Evolutionary conservation across 2,329 filamentous ascomycete species (phyloP).

Genomic region (Aureobasidium sp.): DNA sequence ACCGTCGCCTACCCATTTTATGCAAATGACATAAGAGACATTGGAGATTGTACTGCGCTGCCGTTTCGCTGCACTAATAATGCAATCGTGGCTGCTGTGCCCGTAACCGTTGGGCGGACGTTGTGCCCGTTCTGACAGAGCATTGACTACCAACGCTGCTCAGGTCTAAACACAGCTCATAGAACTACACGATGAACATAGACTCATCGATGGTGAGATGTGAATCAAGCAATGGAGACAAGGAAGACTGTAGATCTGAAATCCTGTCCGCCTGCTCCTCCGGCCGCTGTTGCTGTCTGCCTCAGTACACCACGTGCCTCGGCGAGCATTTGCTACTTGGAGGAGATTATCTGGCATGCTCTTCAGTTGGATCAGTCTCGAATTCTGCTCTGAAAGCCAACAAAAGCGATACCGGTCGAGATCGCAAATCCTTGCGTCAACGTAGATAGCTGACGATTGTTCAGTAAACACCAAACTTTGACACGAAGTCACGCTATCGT

Average conservation of each 20-base stretch:
- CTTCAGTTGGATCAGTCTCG: not conserved
- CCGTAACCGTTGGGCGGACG: not conserved
- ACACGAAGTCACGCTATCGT: slow-evolving; percentile 5
- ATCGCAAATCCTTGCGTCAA: not conserved
- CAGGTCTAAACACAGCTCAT: not conserved
- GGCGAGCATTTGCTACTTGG: not conserved
- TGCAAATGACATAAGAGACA: not conserved
- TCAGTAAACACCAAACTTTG: not conserved
- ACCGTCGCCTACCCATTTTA: slow-evolving; percentile 4
- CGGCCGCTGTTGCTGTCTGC: not conserved
- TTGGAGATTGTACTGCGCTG: not conserved
- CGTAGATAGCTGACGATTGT: not conserved
- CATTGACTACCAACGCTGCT: not conserved
- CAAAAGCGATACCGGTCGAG: not conserved
- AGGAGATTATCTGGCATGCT: no score
- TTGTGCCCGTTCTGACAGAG: not conserved
- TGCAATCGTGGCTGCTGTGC: not conserved
- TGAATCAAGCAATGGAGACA: not conserved
- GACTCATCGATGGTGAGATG: not conserved
- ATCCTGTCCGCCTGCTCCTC: not conserved
- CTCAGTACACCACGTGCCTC: not conserved
- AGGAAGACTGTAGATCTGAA: not conserved
- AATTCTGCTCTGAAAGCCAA: not conserved
- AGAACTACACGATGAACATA: slow-evolving; percentile 1
- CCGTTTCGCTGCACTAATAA: slow-evolving; percentile 6